Conservation (phyloP, 1,139 yeast genomes). For the Blastobotrys proliferans region DNA sequence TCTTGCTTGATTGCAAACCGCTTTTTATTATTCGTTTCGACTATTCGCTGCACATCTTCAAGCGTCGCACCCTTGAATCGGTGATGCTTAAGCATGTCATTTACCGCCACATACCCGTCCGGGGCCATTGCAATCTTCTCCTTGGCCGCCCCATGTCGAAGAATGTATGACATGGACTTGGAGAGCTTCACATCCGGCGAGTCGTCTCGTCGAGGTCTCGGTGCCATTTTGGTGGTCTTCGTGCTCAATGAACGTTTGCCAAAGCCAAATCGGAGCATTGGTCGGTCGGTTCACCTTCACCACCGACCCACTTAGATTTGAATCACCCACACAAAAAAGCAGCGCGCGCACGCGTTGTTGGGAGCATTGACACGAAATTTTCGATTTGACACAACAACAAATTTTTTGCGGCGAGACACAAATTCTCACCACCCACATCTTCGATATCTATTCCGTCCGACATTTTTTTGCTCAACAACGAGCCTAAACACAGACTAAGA, state of each 20-base stretch:
- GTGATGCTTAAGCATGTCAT: slow-evolving; percentile 51
- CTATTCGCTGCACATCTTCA: slow-evolving; percentile 59
- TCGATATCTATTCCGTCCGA: neutral
- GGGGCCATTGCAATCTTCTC: slow-evolving; percentile 61
- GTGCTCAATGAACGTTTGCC: no score
- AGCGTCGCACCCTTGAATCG: slow-evolving; percentile 51
- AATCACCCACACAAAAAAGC: no score
- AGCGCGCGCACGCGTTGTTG: no score
- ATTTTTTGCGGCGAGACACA: neutral
- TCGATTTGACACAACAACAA: neutral
- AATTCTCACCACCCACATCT: no score
- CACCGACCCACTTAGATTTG: no score
- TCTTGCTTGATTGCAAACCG: slow-evolving; percentile 33
- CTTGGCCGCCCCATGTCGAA: slow-evolving; percentile 80
- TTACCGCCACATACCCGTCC: slow-evolving; percentile 61
- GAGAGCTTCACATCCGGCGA: slow-evolving; percentile 47
- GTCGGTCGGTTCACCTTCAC: no score
- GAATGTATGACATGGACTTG: slow-evolving; percentile 66
- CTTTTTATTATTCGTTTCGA: slow-evolving; percentile 61
- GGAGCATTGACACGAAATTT: no score
- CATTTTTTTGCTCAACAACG: neutral
- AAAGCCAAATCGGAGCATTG: no score
- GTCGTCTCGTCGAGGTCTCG: slow-evolving; percentile 16
- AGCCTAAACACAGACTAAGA: no score
- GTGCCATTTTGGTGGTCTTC: no score